Percentiles rank a stretch among this genome's conserved stretches.
phyloP scores from a whole-genome alignment of 176 grass and related monocot genomes.

The Panicum miliaceum region DNA sequence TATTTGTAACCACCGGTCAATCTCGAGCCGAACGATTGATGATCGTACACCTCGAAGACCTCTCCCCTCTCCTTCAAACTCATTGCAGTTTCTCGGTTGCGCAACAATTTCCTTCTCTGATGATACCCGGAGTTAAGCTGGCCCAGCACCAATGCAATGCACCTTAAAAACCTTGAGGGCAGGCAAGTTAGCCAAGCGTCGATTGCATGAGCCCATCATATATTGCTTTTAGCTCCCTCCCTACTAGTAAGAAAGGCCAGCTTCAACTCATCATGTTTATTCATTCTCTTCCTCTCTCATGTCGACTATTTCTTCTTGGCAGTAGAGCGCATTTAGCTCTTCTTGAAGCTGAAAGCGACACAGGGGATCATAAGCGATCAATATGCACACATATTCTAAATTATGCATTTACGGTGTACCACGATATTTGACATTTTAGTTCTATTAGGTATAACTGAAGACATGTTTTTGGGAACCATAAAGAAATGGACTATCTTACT shows the following conservation, averaged over 20 bases:
- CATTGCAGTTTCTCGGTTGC: neutral
- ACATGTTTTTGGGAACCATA: neutral
- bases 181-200: neutral
- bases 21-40: neutral
- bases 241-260: slow-evolving; percentile 5
- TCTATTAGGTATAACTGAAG: neutral
- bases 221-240: slow-evolving; percentile 37
- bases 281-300: slow-evolving; percentile 60
- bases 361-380: neutral
- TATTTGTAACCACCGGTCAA: neutral
- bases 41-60: neutral
- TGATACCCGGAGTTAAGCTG: neutral
- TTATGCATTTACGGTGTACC: neutral
- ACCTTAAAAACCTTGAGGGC: neutral
- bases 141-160: neutral
- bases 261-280: slow-evolving; percentile 47
- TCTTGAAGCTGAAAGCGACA: slow-evolving; percentile 77
- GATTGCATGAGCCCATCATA: neutral
- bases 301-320: slow-evolving; percentile 66
- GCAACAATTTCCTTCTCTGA: neutral
- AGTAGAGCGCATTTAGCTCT: slow-evolving; percentile 79
- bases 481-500: neutral
- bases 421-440: neutral
- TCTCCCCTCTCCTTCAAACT: neutral
- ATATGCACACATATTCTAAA: neutral